Evolutionary conservation across 257 asterid species (phyloP).

Genomic region (Fraxinus anomala): DNA sequence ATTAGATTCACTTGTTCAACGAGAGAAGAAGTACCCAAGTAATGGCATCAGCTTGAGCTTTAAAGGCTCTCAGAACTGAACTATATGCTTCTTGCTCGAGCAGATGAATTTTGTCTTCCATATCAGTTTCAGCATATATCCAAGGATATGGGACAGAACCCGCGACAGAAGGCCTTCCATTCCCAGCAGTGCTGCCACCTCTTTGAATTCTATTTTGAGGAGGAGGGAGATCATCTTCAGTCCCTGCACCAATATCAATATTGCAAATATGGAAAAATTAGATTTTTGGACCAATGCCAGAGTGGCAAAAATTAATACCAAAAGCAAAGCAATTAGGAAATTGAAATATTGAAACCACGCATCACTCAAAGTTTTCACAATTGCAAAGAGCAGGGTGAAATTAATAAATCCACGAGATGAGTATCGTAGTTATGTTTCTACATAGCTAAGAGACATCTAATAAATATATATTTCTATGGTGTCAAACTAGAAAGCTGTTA

Average conservation of each 20-base stretch:
- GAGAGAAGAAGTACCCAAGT: slow-evolving; percentile 65
- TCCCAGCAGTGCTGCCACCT: slow-evolving; percentile 59
- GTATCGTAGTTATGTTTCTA: slow-evolving; percentile 2
- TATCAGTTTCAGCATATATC: slow-evolving; percentile 64
- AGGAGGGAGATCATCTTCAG: slow-evolving; percentile 69
- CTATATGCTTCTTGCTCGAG: slow-evolving; percentile 93
- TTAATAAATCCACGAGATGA: not conserved
- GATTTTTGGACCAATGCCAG: not conserved
- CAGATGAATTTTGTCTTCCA: slow-evolving; percentile 87
- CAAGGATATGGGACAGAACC: slow-evolving; percentile 64
- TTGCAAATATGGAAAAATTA: slow-evolving; percentile 12
- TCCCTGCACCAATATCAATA: slow-evolving; percentile 45
- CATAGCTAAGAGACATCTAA: slow-evolving; percentile 1
- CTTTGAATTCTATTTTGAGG: slow-evolving; percentile 62
- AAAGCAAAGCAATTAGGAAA: slow-evolving; percentile 2
- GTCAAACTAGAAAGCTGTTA: slow-evolving; percentile 13
- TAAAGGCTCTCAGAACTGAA: slow-evolving; percentile 80
- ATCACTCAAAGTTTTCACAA: not conserved
- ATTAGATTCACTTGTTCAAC: slow-evolving; percentile 27
- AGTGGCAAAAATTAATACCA: slow-evolving; percentile 8
- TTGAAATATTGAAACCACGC: not conserved
- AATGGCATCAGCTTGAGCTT: slow-evolving; percentile 92
- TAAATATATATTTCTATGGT: not conserved
- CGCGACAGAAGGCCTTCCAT: slow-evolving; percentile 61
- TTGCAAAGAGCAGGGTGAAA: not conserved